Percentiles rank a stretch among this genome's conserved stretches.
Conservation (phyloP, 495 filamentous ascomycete genomes). For the Ascodesmis nigricans region DNA sequence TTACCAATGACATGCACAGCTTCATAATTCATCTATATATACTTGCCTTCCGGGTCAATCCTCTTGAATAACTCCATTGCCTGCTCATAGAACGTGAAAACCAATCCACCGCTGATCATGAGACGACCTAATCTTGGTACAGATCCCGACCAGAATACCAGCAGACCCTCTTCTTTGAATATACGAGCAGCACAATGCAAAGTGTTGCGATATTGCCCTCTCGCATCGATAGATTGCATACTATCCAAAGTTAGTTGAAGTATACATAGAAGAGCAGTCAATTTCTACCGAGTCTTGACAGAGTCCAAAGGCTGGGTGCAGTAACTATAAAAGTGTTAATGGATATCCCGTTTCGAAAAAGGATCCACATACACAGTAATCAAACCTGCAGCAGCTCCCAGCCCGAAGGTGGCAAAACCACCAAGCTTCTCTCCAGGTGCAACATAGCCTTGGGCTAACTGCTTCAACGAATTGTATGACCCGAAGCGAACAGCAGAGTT, state of each 20-base stretch:
- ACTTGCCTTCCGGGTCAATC: conserved; percentile 64
- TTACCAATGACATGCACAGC: no score
- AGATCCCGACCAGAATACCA: conserved; percentile 88
- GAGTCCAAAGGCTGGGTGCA: conserved; percentile 76
- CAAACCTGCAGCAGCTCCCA: conserved; percentile 71
- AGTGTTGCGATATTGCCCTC: conserved; percentile 64
- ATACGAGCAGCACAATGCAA: conserved; percentile 66
- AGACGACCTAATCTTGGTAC: conserved; percentile 63
- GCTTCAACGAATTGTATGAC: conserved; percentile 72
- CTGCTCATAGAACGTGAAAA: conserved; percentile 99
- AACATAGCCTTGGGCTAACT: conserved; percentile 77
- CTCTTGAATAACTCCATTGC: conserved; percentile 69
- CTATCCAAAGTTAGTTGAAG: conserved; percentile 22
- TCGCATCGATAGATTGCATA: conserved; percentile 92
- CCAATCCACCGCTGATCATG: conserved; percentile 82
- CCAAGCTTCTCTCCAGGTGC: conserved; percentile 90
- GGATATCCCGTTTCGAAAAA: conserved; percentile 2
- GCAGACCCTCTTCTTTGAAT: conserved; percentile 66
- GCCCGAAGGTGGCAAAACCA: conserved; percentile 66
- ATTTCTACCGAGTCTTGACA: conserved; percentile 56
- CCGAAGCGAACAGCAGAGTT: conserved; percentile 81
- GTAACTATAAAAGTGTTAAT: conserved; percentile 8
- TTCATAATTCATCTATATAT: no score
- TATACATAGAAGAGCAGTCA: conserved; percentile 4
- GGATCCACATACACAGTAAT: conserved; percentile 65